Percentiles rank a stretch among this genome's conserved stretches.
phyloP scores from a whole-genome alignment of 164 flowering plant genomes.

The Hamamelis virginiana region DNA sequence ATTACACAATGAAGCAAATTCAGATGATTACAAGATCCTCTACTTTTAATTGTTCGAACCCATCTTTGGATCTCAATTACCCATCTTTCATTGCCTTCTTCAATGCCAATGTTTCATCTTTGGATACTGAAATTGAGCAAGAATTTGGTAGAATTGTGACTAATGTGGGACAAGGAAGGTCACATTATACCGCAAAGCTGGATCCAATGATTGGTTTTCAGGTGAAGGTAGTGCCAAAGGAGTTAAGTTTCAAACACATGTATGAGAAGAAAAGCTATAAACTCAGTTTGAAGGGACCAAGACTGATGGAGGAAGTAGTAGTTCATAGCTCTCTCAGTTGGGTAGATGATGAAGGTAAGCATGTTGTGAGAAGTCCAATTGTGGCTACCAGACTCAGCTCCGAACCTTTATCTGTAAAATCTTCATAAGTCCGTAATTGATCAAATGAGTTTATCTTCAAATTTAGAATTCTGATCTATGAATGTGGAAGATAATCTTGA shows the following conservation, averaged over 20 bases:
- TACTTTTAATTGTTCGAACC: slow-evolving; percentile 14
- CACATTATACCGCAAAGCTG: slow-evolving; percentile 27
- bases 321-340: slow-evolving; percentile 35
- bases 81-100: slow-evolving; percentile 46
- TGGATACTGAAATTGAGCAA: not conserved
- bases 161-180: slow-evolving; percentile 30
- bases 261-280: slow-evolving; percentile 34
- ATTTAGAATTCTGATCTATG: too few relatives aligned
- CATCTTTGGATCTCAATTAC: slow-evolving; percentile 35
- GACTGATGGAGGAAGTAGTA: not conserved
- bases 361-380: slow-evolving; percentile 51
- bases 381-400: slow-evolving; percentile 24
- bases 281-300: slow-evolving; percentile 24
- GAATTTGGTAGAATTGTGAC: slow-evolving; percentile 37
- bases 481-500: too few relatives aligned
- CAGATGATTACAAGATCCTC: slow-evolving; percentile 19
- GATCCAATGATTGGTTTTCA: slow-evolving; percentile 14
- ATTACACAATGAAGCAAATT: slow-evolving; percentile 24
- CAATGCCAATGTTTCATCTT: slow-evolving; percentile 1
- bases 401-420: not conserved
- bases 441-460: too few relatives aligned
- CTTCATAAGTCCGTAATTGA: too few relatives aligned
- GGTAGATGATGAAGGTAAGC: slow-evolving; percentile 32
- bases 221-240: slow-evolving; percentile 27
- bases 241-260: slow-evolving; percentile 26